phyloP scores from a whole-genome alignment of 441 rosid species.

The Geranium incanum region DNA sequence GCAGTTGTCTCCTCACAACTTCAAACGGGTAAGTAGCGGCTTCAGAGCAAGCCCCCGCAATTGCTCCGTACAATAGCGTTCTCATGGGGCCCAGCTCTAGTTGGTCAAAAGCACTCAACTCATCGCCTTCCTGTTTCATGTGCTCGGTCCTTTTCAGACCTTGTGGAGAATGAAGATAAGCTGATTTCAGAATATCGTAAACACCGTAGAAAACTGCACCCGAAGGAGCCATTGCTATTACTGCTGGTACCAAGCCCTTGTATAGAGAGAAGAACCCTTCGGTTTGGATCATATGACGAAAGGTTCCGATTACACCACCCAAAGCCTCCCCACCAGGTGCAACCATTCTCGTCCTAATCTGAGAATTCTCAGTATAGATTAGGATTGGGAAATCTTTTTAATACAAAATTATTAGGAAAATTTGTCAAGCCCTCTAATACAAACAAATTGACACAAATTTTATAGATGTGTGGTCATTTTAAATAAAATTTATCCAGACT shows the following conservation, averaged over 20 bases:
- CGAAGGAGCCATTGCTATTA: constrained; percentile 86
- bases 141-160: constrained; percentile 59
- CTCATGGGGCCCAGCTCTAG: constrained; percentile 70
- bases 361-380: constrained; percentile 13
- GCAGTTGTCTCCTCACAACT: constrained; percentile 89
- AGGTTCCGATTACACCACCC: constrained; percentile 76
- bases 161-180: constrained; percentile 73
- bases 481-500: too few relatives aligned
- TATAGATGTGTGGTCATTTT: not conserved
- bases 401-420: not conserved
- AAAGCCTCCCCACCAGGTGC: constrained; percentile 91
- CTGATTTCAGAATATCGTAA: constrained; percentile 67
- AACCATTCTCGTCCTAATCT: constrained; percentile 79
- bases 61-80: constrained; percentile 80
- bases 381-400: not conserved
- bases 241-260: constrained; percentile 74
- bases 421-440: too few relatives aligned
- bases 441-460: not conserved
- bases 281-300: constrained; percentile 62
- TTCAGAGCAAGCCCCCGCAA: constrained; percentile 86
- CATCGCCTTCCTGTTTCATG: constrained; percentile 57
- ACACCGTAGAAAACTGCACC: constrained; percentile 92
- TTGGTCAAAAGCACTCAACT: constrained; percentile 65
- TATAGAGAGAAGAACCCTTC: constrained; percentile 86
- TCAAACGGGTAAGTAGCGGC: constrained; percentile 91